Evolutionary conservation across 2,329 filamentous ascomycete genomes (phyloP).

Genomic region (Talaromyces albobiverticillius): DNA sequence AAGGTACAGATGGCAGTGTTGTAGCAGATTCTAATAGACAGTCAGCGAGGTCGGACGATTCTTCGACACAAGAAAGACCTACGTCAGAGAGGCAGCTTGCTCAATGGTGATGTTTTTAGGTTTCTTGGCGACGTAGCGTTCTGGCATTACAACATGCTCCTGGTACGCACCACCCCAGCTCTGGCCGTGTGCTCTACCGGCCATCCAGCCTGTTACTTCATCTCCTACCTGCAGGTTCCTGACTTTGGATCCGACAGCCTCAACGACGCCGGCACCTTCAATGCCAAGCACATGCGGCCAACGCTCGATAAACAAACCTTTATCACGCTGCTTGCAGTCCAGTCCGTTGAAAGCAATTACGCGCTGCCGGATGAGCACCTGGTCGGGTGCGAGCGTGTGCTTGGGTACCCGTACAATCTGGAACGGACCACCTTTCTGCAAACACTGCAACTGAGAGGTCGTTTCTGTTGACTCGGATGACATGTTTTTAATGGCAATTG

Average conservation of each 20-base stretch:
- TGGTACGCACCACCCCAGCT: slow-evolving; percentile 13
- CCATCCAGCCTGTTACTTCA: slow-evolving; percentile 6
- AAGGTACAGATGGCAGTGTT: slow-evolving; percentile 7
- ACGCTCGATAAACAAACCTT: slow-evolving; percentile 24
- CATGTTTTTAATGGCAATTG: neutral
- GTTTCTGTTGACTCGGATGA: neutral
- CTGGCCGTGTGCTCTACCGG: neutral
- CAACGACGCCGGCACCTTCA: slow-evolving; percentile 34
- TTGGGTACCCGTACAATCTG: slow-evolving; percentile 3
- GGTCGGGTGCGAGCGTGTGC: slow-evolving; percentile 16
- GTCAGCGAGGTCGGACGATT: neutral
- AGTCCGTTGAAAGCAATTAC: slow-evolving; percentile 34
- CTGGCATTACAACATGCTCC: slow-evolving; percentile 19
- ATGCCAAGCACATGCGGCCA: slow-evolving; percentile 36
- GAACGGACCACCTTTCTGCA: slow-evolving; percentile 12
- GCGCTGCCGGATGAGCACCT: slow-evolving; percentile 32
- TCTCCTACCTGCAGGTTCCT: slow-evolving; percentile 14
- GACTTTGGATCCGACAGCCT: slow-evolving; percentile 30
- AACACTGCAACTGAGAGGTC: slow-evolving; percentile 2
- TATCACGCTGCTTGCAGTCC: slow-evolving; percentile 32
- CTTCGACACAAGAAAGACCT: neutral
- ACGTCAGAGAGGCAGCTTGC: slow-evolving; percentile 25
- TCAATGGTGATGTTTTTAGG: slow-evolving; percentile 27
- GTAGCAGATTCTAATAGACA: slow-evolving; percentile 9
- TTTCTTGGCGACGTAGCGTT: slow-evolving; percentile 20